Conservation (phyloP, 306 rosid genomes). For the Pyrus bretschneideri region DNA sequence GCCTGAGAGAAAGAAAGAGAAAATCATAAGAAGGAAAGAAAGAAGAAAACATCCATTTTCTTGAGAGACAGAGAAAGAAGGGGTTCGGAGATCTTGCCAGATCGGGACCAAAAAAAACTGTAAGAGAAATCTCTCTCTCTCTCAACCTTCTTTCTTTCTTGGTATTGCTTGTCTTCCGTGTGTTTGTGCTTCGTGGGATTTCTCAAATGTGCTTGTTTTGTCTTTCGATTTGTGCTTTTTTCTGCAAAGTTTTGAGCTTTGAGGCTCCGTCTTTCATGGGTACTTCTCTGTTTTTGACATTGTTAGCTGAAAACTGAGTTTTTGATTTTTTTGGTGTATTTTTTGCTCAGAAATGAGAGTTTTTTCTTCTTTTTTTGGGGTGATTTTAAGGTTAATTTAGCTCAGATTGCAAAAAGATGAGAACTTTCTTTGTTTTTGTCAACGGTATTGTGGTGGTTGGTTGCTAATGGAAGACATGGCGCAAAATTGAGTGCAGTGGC, state of each 20-base stretch:
- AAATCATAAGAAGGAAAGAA: not conserved
- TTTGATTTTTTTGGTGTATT: not conserved
- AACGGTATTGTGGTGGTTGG: not conserved
- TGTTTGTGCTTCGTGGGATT: not conserved
- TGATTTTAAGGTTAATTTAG: not conserved
- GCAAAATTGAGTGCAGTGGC: no score
- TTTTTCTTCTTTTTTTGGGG: not conserved
- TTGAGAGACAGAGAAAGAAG: not conserved
- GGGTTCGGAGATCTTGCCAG: conserved; percentile 53
- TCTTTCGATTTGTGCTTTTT: conserved; percentile 11
- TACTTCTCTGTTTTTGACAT: not conserved
- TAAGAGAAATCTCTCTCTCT: conserved; percentile 21
- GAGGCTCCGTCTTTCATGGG: conserved; percentile 4
- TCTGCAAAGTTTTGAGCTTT: conserved; percentile 14
- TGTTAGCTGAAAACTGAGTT: not conserved
- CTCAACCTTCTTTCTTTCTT: not conserved
- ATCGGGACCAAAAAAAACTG: conserved; percentile 35
- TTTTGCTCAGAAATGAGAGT: not conserved
- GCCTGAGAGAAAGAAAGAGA: not conserved
- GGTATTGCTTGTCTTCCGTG: not conserved
- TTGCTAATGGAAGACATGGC: no score
- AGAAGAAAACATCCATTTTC: conserved; percentile 22
- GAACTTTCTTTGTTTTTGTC: not conserved
- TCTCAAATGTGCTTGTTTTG: conserved; percentile 33
- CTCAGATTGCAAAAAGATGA: not conserved